Evolutionary conservation across 805 yeast species (phyloP).

Genomic region (Gaillardinia entomophila): DNA sequence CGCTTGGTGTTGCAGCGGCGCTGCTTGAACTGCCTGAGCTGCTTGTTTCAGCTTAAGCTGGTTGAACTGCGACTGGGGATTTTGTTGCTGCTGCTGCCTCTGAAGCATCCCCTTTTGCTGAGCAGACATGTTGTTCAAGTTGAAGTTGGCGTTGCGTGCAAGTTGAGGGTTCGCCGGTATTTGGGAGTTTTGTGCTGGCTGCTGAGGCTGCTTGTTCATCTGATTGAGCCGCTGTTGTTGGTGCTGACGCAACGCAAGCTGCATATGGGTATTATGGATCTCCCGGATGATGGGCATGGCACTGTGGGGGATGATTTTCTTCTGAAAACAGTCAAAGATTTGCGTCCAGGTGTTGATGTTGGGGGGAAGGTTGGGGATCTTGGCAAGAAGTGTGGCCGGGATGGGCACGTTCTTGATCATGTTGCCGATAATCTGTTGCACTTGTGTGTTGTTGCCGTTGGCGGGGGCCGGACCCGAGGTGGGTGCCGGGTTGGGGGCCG

Average conservation of each 20-base stretch:
- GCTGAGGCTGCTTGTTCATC: constrained; percentile 12
- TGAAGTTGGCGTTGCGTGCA: constrained; percentile 9
- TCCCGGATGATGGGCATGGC: constrained; percentile 57
- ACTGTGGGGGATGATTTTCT: constrained; percentile 53
- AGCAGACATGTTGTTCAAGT: constrained; percentile 20
- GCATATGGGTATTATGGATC: constrained; percentile 63
- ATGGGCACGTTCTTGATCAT: constrained; percentile 62
- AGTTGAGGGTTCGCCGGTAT: constrained; percentile 1
- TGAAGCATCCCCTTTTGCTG: constrained; percentile 35
- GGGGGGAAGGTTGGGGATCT: constrained; percentile 73
- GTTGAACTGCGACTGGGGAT: constrained; percentile 24
- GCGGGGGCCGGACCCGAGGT: background rate
- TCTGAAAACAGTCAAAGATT: constrained; percentile 57
- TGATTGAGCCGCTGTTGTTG: constrained; percentile 36
- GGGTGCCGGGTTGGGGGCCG: constrained; percentile 1
- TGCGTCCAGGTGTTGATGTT: constrained; percentile 79
- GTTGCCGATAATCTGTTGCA: constrained; percentile 29
- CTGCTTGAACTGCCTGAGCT: constrained; percentile 12
- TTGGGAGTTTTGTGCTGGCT: constrained; percentile 5
- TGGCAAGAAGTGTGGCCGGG: constrained; percentile 59
- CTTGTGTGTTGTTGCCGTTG: constrained; percentile 22
- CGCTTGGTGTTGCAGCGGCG: constrained; percentile 1
- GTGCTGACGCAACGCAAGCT: constrained; percentile 46
- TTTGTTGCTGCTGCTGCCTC: constrained; percentile 30
- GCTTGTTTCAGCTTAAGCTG: constrained; percentile 26